These are phyloP conservation scores for Leucoagaricus sp. DNA, from an alignment of 1,284 basidiomycete genomes.

Conservation along the genomic window DNA sequence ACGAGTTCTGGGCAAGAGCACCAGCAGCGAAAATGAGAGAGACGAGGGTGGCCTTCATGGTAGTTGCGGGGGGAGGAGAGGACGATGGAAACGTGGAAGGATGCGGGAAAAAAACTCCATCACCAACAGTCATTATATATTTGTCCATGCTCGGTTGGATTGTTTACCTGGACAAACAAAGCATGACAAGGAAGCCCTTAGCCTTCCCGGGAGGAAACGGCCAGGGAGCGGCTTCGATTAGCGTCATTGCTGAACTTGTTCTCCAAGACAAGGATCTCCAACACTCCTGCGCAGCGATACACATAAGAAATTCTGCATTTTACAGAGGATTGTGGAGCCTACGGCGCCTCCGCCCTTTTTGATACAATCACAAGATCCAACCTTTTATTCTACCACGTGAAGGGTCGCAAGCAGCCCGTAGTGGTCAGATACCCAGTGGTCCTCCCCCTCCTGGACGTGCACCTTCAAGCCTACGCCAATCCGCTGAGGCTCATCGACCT, in stretches of 20 bases:
- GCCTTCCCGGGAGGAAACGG: too few relatives aligned
- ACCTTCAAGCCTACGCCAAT: slow-evolving; percentile 56
- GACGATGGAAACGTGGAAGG: slow-evolving; percentile 27
- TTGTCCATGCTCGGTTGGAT: background rate
- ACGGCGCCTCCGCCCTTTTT: background rate
- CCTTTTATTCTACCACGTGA: slow-evolving; percentile 24
- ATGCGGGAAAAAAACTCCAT: background rate
- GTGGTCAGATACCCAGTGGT: slow-evolving; percentile 66
- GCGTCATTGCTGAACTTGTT: background rate
- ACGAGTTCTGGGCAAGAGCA: slow-evolving; percentile 41
- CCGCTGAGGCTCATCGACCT: slow-evolving; percentile 49
- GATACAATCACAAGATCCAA: background rate
- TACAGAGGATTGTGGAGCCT: background rate
- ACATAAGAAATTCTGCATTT: background rate
- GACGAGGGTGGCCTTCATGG: slow-evolving; percentile 48
- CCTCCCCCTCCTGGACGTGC: slow-evolving; percentile 27
- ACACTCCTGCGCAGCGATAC: background rate
- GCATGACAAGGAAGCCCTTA: slow-evolving; percentile 17
- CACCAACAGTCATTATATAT: slow-evolving; percentile 6
- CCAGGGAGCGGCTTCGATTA: background rate
- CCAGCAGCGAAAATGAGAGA: slow-evolving; percentile 40
- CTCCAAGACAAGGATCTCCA: background rate
- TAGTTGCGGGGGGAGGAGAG: slow-evolving; percentile 25
- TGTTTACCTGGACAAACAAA: slow-evolving; percentile 16
- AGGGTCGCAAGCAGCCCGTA: slow-evolving; percentile 56